Conservation (phyloP, 2,329 filamentous ascomycete genomes). For the Macrophomina phaseolina region DNA sequence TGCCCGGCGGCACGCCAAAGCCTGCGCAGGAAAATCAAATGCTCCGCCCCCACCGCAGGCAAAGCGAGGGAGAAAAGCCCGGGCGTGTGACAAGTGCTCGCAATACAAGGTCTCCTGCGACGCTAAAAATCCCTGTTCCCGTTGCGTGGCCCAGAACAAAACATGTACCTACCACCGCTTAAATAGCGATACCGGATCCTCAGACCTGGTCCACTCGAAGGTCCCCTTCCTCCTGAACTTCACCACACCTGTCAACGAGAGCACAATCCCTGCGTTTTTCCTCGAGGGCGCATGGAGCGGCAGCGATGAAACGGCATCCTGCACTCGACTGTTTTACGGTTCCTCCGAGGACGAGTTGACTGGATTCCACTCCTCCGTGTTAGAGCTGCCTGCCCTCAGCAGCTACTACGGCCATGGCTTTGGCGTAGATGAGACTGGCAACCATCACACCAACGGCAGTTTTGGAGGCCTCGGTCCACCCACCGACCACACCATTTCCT, state of each 20-base stretch:
- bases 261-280: background rate
- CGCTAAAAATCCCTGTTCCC: slow-evolving; percentile 23
- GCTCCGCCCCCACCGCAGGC: slow-evolving; percentile 14
- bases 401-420: background rate
- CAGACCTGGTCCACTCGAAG: background rate
- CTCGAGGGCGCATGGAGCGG: background rate
- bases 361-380: background rate
- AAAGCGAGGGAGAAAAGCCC: slow-evolving; percentile 26
- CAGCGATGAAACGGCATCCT: background rate
- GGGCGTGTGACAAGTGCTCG: slow-evolving; percentile 28
- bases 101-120: slow-evolving; percentile 27
- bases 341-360: background rate
- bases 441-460: background rate
- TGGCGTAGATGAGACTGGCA: background rate
- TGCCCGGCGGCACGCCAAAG: slow-evolving; percentile 24
- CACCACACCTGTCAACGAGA: slow-evolving; percentile 17
- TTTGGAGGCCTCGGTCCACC: background rate
- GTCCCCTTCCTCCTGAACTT: slow-evolving; percentile 25
- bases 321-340: background rate
- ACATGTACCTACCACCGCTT: slow-evolving; percentile 23
- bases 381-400: background rate
- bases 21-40: slow-evolving; percentile 16
- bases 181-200: background rate
- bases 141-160: slow-evolving; percentile 22
- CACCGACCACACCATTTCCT: background rate